Evolutionary conservation across 805 yeast genomes (phyloP).

Genomic region (Tanozyma kutaoensis): DNA sequence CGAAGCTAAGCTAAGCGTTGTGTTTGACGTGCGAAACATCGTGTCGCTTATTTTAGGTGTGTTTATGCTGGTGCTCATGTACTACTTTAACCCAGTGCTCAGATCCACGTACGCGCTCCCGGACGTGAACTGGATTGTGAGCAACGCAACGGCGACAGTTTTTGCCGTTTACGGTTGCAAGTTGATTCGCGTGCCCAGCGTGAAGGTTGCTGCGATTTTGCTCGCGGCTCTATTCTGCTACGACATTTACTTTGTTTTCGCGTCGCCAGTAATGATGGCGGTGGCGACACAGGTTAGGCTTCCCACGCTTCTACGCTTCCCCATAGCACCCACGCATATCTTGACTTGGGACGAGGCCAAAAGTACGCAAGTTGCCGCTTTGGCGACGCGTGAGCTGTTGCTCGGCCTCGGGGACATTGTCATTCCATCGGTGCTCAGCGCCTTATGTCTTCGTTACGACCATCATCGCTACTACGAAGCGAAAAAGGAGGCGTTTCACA

Average conservation of each 20-base stretch:
- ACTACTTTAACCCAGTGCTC: slow-evolving; percentile 5
- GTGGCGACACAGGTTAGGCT: slow-evolving; percentile 44
- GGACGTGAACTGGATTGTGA: slow-evolving; percentile 29
- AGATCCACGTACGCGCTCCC: slow-evolving; percentile 1
- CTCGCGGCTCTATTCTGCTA: slow-evolving; percentile 40
- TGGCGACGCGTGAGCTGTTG: slow-evolving; percentile 14
- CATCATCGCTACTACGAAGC: slow-evolving; percentile 14
- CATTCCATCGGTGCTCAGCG: slow-evolving; percentile 41
- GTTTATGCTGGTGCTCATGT: slow-evolving; percentile 5
- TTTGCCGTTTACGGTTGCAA: slow-evolving; percentile 32
- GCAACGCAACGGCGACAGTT: slow-evolving; percentile 28
- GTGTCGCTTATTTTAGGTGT: slow-evolving; percentile 6
- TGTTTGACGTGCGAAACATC: slow-evolving; percentile 10
- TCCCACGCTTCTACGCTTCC: slow-evolving; percentile 40
- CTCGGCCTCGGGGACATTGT: slow-evolving; percentile 59
- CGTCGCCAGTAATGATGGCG: slow-evolving; percentile 44
- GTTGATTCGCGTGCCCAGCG: slow-evolving; percentile 23
- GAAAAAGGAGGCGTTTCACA: slow-evolving; percentile 6
- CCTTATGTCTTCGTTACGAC: slow-evolving; percentile 45
- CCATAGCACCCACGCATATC: slow-evolving; percentile 9
- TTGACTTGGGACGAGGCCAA: neutral
- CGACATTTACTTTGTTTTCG: slow-evolving; percentile 58
- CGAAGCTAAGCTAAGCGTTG: slow-evolving; percentile 7
- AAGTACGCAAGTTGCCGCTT: neutral
- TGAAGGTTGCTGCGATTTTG: slow-evolving; percentile 31